These are phyloP conservation scores for Flaveria trinervia DNA, from an alignment of 129 eudicot genomes.

Conservation along the genomic window DNA sequence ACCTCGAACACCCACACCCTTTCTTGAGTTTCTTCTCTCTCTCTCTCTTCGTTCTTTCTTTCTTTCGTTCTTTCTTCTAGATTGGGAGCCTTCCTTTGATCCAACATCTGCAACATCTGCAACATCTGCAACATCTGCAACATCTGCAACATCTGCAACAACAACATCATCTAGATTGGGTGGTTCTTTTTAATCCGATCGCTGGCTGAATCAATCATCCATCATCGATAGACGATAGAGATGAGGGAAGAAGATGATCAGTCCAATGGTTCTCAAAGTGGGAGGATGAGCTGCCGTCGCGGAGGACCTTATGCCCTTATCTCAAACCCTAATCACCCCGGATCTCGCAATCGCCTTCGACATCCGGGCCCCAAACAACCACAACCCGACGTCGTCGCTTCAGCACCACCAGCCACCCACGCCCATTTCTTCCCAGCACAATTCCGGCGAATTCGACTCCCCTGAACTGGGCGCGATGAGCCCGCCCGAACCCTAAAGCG, in stretches of 20 bases:
- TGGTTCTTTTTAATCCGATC: neutral
- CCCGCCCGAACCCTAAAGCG: constrained; percentile 88
- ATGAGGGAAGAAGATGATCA: constrained; percentile 68
- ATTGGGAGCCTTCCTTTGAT: constrained; percentile 22
- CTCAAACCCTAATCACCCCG: constrained; percentile 83
- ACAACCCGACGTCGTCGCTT: neutral
- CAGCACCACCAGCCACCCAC: neutral
- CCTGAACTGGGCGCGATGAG: constrained; percentile 44
- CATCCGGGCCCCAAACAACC: constrained; percentile 39
- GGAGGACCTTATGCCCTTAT: constrained; percentile 66
- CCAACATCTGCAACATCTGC: constrained; percentile 17
- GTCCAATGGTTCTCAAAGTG: constrained; percentile 88
- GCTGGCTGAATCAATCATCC: neutral
- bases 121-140: too few relatives aligned
- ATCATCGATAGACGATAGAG: neutral
- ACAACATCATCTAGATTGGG: too few relatives aligned
- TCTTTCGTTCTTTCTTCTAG: constrained; percentile 12
- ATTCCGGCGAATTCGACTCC: constrained; percentile 66
- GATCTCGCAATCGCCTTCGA: constrained; percentile 80
- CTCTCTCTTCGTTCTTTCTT: neutral
- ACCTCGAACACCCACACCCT: constrained; percentile 72
- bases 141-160: too few relatives aligned
- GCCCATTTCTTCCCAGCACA: constrained; percentile 13
- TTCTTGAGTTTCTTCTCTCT: neutral
- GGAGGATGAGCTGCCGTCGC: constrained; percentile 78